Percentiles rank a stretch among this genome's conserved stretches.
These are phyloP conservation scores for Pyrenopolyporus hunteri DNA, from an alignment of 495 filamentous ascomycete genomes.

Conservation along the genomic window DNA sequence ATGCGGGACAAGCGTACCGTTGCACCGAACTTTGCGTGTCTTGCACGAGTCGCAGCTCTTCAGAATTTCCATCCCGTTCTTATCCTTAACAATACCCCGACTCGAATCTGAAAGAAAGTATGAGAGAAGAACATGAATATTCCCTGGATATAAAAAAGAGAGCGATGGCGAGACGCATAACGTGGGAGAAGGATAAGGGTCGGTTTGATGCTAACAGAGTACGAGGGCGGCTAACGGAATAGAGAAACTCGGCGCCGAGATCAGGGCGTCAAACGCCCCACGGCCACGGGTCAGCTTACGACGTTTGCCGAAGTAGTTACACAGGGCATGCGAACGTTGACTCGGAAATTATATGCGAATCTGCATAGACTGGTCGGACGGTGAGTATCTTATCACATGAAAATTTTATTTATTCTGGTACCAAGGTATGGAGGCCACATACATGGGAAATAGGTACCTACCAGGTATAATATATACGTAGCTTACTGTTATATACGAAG, in stretches of 20 bases:
- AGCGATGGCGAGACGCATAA: neutral
- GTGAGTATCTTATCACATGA: neutral
- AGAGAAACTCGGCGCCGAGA: conserved; percentile 17
- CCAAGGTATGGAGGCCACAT: neutral
- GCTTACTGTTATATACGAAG: neutral
- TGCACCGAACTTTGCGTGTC: conserved; percentile 45
- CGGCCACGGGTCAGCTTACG: neutral
- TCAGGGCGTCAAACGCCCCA: neutral
- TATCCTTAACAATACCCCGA: neutral
- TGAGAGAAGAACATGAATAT: neutral
- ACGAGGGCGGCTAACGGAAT: conserved; percentile 2
- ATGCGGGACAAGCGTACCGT: conserved; percentile 28
- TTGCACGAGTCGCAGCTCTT: conserved; percentile 46
- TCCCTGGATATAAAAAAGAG: neutral
- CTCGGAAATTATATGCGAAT: neutral
- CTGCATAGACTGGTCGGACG: no score
- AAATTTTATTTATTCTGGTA: neutral
- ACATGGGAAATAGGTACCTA: no score
- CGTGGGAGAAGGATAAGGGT: neutral
- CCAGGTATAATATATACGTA: no score
- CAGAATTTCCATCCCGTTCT: conserved; percentile 4
- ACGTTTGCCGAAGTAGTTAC: conserved; percentile 4
- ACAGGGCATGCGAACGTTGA: neutral
- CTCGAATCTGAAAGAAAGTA: neutral
- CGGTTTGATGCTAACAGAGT: neutral